Base-by-base conservation (phyloP, 192 early-diverging fungal genomes). In the Coemansia aciculifera region DNA sequence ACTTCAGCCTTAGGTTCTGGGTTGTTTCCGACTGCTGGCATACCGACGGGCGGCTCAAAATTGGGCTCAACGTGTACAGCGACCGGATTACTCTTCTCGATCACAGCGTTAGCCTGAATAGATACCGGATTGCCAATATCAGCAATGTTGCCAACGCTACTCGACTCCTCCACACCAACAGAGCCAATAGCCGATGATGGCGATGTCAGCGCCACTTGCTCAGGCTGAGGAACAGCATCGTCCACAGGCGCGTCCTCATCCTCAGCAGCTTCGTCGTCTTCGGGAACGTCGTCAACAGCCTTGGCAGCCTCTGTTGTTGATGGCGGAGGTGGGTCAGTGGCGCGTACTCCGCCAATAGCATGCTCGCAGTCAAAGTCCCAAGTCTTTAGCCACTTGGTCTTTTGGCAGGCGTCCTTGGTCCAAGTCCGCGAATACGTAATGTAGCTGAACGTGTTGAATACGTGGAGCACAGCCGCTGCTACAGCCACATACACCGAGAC, bases 321-420 rank as follows among this genome's bases (percentile, higher is more conserved):
- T 0, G 56, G 0, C 2, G 72, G 71, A 40, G 75, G 57, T 21
- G 72, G 68, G 24, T 74, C 48, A 32, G 69, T 74, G 21, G 78
- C 71, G 17, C 64, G 46, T 5, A 61, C 63, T 12, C 79, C 79
- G 56, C 79, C 79, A 46, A 82, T 27, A 0, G 79, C 74, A 46
- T 82, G 81, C 56, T 88, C 84, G 70, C 93, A 94, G 65, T 91
- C 89, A 74, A 88, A 91, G 70, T 93, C 92, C 95, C 95, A 99
- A 0, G 88, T 87, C 1, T 56, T 80, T n/a, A 91, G 74, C 90
- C 91, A 89, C 77, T 92, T 97, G 32, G 91, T 71, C 0, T 74
- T 79, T 56, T 90, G 62, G 74, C 97, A 99, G 3, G 85, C 70
- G 1, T 86, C 71, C 68, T 89, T 91, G 62, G 86, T 88, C 93